Base-by-base conservation (phyloP, 2,329 filamentous ascomycete genomes). In the Claviceps capensis region DNA sequence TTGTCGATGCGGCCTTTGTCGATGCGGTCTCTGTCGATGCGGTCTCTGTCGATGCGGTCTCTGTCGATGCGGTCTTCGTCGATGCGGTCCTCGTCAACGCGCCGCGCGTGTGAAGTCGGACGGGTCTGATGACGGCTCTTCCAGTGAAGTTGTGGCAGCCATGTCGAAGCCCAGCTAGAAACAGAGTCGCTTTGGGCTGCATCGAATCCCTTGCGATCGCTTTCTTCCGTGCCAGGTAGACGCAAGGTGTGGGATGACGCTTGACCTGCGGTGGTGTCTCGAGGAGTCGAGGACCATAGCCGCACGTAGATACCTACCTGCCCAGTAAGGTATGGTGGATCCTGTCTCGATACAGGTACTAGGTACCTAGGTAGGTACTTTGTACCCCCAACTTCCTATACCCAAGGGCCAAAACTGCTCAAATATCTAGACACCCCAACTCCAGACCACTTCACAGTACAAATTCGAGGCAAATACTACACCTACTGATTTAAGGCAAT, bases 51-150 rank as follows among this genome's bases (percentile, higher is more conserved):
- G 22, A 22, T 4, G 26, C 26, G 26, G 26, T 1, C 7, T 30
- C 2, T 9, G 0, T 9, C 7, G 26, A 30, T 3, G 26, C 2
- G 26, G 26, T 9, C 26, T 9, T 30, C 3, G 26, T 30, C 16
- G 38, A 13, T 23, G 51, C 46, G 19, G 54, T 44, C 34, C 16
- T 55, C 16, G 54, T 54, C 45, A 9, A 44, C 48, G 50, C 52
- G 48, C 23, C 30, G 16, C 57, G 53, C 34, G 47, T 36, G 26
- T 54, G 54, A 11, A 49, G 26, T 22, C 41, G 41, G n/a, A 50
- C 26, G 9, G 52, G 49, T 48, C 46, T 48, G 38, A 23, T n/a
- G 38, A 50, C 51, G 41, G 55, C 42, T 51, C 52, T 57, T 16
- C 56, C 30, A 16, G 47, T 30, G 44, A 14, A 9, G 16, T 8